phyloP scores from a whole-genome alignment of 257 asterid genomes.

The Scutellaria minor region DNA sequence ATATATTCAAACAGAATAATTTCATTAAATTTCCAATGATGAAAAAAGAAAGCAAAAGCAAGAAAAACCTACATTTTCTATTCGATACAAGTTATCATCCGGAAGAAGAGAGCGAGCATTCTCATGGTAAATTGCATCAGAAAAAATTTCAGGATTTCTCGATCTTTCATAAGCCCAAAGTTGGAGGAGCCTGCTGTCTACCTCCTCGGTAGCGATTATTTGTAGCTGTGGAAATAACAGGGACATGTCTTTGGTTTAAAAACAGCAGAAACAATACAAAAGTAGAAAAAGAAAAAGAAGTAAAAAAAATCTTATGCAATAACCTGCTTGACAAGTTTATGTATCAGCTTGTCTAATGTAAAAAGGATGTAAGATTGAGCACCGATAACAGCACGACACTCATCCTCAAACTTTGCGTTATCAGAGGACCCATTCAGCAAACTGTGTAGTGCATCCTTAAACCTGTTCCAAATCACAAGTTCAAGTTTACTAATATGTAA shows the following conservation, averaged over 20 bases:
- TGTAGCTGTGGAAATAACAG: slow-evolving; percentile 58
- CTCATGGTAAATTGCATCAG: slow-evolving; percentile 69
- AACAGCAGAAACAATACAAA: slow-evolving; percentile 20
- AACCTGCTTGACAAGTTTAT: slow-evolving; percentile 89
- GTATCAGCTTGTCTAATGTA: slow-evolving; percentile 92
- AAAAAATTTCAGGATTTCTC: slow-evolving; percentile 57
- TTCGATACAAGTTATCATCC: slow-evolving; percentile 77
- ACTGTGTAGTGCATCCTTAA: slow-evolving; percentile 76
- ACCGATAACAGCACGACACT: slow-evolving; percentile 89
- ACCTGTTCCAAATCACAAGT: slow-evolving; percentile 55
- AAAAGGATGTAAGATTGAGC: slow-evolving; percentile 86
- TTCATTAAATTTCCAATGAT: not conserved
- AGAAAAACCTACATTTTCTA: slow-evolving; percentile 72
- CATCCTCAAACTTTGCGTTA: slow-evolving; percentile 90
- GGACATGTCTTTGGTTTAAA: slow-evolving; percentile 29
- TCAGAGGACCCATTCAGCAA: slow-evolving; percentile 86
- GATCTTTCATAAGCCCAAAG: slow-evolving; percentile 79
- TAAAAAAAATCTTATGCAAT: slow-evolving; percentile 14
- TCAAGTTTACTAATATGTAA: slow-evolving; percentile 32
- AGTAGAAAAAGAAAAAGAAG: slow-evolving; percentile 3
- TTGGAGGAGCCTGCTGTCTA: slow-evolving; percentile 75
- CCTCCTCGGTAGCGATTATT: slow-evolving; percentile 70
- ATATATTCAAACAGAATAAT: slow-evolving; percentile 7
- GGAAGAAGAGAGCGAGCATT: slow-evolving; percentile 72
- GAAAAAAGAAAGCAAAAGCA: slow-evolving; percentile 21